Base-by-base conservation (phyloP, 257 asterid species). In the Ocimum tenuiflorum region DNA sequence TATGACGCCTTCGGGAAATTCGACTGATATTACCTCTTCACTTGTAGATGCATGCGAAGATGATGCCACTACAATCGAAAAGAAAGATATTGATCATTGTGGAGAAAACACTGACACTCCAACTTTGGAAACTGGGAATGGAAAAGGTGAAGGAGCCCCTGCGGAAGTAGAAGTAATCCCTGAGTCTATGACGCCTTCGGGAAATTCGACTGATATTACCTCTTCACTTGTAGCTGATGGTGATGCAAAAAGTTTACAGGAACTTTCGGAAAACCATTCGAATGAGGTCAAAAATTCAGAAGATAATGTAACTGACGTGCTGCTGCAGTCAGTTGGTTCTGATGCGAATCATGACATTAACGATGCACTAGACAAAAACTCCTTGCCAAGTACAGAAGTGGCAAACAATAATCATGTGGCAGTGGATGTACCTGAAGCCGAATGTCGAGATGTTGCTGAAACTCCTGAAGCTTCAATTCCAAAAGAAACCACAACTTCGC, bases 41-140 rank as follows among this genome's bases (percentile, higher is more conserved):
- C n/a, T n/a, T n/a, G n/a, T 60, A 43, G 60, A 56, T 33, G 48
- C 69, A 29, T 54, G 68, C 33, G 82, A 74, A 63, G 67, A 39
- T 67, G 72, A 52, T 69, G 73, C 42, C 70, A 46, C 70, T 66
- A 20, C 59, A 7, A 42, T 7, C 23, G 4, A 2, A 27, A 4
- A 27, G 31, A 27, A 27, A 27, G 31, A 27, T 27, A 27, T 27
- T 27, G 4, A 4, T 27, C 31, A 27, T 27, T 27, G 31, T 27
- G 31, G 31, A 1, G 82, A 62, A 43, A 66, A 66, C 53, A 33
- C 70, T 43, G 43, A 62, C 22, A 24, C 18, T 13, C 18, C 33
- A 72, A 51, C 38, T 72, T 49, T 22, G 64, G 78, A 36, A 42
- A 63, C 73, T 61, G 68, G 55, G 42, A 71, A 35, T 60, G 83